Base-by-base conservation (phyloP, 352 stramenopile genomes). In the Globisporangium cylindrosporum region DNA sequence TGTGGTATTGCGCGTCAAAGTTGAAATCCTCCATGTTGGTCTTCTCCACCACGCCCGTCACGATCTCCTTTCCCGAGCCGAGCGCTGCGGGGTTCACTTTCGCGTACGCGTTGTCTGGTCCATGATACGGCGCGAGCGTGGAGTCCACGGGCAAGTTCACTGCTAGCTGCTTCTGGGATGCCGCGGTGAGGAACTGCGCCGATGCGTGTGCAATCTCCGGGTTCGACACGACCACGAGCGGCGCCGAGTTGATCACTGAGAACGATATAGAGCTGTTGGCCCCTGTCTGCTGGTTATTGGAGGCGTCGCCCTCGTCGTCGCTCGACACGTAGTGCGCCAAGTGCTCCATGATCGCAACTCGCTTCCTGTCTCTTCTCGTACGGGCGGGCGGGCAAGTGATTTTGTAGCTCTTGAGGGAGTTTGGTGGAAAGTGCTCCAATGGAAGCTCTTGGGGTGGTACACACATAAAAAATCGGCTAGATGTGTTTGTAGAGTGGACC, bases 1-100 rank as follows among this genome's bases (percentile, higher is more conserved):
- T 89, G 72, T 95, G 84, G 62, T 95, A 95, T 64, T 91, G 84
- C 43, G 86, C 74, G 49, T 93, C 85, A 60, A 95, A 95, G 76
- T 79, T 90, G 59, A 91, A 82, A 63, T 91, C 79, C 43, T 93
- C 85, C 63, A 95, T 79, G 25, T 83, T 72, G 0, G 85, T 72
- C n/a, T 71, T 66, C 67, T 95, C 87, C 32, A 93, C 86, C 38
- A 93, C 75, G 29, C 87, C 87, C 53, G 87, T 95, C 34, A 91
- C 84, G 27, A 91, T 77, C 64, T 93, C 79, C 61, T 90, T 91
- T 64, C 84, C 87, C 29, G 77, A 79, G 15, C 84, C 86, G 0
- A 78, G 65, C 22, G 77, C 73, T 61, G 84, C 53, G 10, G 76
- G 72, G 25, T 78, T 84, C 59, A 68, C 70, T 48, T 24, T 60